Evolutionary conservation across 2,329 filamentous ascomycete genomes (phyloP), one percentile per base, ranked within the genome.

Genomic region (Zalaria sp.): DNA sequence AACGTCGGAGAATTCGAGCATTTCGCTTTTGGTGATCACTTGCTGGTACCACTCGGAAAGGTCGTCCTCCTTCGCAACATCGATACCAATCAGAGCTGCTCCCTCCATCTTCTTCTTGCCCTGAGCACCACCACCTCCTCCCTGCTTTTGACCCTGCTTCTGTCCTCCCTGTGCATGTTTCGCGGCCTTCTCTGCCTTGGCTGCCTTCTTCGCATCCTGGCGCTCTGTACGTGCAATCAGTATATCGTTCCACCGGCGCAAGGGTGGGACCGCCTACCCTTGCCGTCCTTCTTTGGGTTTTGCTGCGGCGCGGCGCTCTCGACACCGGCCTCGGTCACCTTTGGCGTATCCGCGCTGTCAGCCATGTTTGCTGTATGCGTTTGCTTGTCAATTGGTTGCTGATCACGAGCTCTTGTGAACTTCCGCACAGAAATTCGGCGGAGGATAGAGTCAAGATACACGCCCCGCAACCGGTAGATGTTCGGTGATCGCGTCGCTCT

Each of bases 1-100:
- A 47, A 96, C 89, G 66, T 94, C 83, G 57, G 95, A 96, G 75
- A 95, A 98, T 57, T 94, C 88, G 55, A 96, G 81, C 82, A 98
- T 84, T 61, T 95, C 86, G 53, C 86, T 85, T 75, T 98, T 98
- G 57, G 88, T 79, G 43, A 98, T 82, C 46, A 96, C 84, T 66
- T 98, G 89, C 66, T 94, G 86, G 66, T 98, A 98, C 91, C 91
- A 98, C 64, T 80, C 79, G 39, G 85, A 73, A 60, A 98, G 91
- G 66, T 96, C 86, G 38, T 83, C 81, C 38, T 81, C 71, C 66
- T 95, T 96, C 49, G 75, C 73, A 46, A 83, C 78, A 48, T 88
- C 91, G 56, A 95, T 94, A 49, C 88, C 88, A 54, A 91, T 93
- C 50, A 93, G 59, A 41, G 73, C 74, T 40, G 73, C 71, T 38